A percentile compares a stretch with the other conserved stretches of the same genome.
phyloP scores from a whole-genome alignment of 225 moss, liverwort and hornwort species.

The Physcomitrellopsis africana region DNA sequence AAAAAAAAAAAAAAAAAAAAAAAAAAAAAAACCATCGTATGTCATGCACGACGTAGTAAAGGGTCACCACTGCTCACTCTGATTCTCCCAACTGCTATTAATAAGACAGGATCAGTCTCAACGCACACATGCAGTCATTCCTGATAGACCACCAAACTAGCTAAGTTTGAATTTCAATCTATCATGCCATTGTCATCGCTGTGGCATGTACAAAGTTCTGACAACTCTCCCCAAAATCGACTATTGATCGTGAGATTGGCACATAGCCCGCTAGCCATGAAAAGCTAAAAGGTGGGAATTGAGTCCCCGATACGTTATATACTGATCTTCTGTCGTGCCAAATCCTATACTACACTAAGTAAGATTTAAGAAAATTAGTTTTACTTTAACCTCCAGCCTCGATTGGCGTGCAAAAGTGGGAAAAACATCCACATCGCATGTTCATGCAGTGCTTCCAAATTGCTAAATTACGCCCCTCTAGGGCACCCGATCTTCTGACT shows the following conservation, averaged over 20 bases:
- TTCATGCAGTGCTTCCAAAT: background rate
- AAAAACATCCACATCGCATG: background rate
- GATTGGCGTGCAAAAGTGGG: constrained; percentile 3
- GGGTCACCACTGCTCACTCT: no score
- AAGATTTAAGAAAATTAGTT: constrained; percentile 1
- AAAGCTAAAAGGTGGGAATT: background rate
- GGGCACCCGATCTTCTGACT: constrained; percentile 2
- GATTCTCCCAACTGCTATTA: no score
- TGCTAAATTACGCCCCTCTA: background rate
- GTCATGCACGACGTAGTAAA: no score
- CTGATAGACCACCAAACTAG: no score
- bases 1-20: no score
- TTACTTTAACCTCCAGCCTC: background rate
- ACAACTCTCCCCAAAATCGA: background rate
- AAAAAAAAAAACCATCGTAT: no score
- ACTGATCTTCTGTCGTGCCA: background rate
- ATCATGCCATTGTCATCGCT: background rate
- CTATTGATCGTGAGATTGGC: background rate
- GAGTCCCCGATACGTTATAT: background rate
- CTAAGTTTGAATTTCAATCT: background rate
- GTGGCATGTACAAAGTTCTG: background rate
- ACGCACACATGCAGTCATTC: no score
- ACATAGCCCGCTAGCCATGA: background rate
- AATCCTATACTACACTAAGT: background rate
- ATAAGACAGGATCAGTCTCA: no score